These are phyloP conservation scores for Vaccinium macrocarpon DNA, from an alignment of 148 eudicot genomes.

Conservation along the genomic window DNA sequence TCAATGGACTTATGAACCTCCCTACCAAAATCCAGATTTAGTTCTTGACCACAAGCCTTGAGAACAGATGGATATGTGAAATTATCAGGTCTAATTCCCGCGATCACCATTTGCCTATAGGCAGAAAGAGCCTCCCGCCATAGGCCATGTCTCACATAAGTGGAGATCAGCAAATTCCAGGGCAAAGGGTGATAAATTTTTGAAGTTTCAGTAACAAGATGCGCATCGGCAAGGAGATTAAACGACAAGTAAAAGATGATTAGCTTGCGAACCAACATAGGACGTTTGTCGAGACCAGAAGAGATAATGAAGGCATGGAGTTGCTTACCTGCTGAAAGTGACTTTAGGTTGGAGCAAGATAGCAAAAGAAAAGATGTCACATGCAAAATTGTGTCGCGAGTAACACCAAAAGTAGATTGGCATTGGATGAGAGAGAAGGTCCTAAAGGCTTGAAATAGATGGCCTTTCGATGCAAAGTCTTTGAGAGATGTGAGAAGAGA, in stretches of 20 bases:
- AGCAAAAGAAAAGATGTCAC: conserved; percentile 54
- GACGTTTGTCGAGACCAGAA: conserved; percentile 50
- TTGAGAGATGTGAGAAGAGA: conserved; percentile 50
- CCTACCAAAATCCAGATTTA: conserved; percentile 51
- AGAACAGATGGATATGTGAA: conserved; percentile 75
- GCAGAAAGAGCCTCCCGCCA: conserved; percentile 45
- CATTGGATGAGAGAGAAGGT: conserved; percentile 43
- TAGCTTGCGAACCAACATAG: conserved; percentile 51
- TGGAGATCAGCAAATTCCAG: conserved; percentile 81
- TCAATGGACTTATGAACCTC: conserved; percentile 51
- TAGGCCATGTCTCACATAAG: conserved; percentile 52
- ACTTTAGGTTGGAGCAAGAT: conserved; percentile 47
- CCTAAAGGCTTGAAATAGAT: conserved; percentile 52
- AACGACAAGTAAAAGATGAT: conserved; percentile 54
- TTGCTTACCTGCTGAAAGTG: conserved; percentile 58
- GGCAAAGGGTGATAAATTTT: conserved; percentile 45
- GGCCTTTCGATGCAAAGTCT: conserved; percentile 46
- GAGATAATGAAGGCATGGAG: conserved; percentile 53
- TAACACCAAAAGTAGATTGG: conserved; percentile 31
- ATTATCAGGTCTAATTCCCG: conserved; percentile 60
- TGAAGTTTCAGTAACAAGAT: conserved; percentile 44
- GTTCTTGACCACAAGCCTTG: conserved; percentile 73
- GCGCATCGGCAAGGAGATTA: conserved; percentile 54
- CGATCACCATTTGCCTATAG: conserved; percentile 53
- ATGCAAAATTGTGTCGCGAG: conserved; percentile 32